Evolutionary conservation across 305 asterid species (phyloP).

Genomic region (Fraxinus floribunda): DNA sequence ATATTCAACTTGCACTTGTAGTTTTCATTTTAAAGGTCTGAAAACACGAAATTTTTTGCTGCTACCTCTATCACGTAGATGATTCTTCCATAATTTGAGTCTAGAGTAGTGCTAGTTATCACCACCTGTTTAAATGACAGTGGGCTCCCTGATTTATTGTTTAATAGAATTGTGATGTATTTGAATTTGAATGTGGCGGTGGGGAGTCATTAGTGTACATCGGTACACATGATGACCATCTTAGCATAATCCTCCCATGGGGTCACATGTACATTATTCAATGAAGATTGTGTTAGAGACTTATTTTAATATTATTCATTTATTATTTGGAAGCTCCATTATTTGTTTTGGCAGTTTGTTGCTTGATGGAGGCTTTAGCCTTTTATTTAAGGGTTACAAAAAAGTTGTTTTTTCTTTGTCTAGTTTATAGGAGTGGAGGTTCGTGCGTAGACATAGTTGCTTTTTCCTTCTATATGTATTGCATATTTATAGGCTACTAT

Average conservation of each 20-base stretch:
- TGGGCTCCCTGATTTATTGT: neutral
- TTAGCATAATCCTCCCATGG: neutral
- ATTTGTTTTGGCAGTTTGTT: too few relatives aligned
- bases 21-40: neutral
- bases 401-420: too few relatives aligned
- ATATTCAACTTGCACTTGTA: neutral
- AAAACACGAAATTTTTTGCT: neutral
- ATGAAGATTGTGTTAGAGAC: too few relatives aligned
- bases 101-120: neutral
- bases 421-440: too few relatives aligned
- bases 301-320: too few relatives aligned
- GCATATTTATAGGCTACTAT: too few relatives aligned
- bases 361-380: too few relatives aligned
- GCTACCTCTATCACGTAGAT: neutral
- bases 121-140: neutral
- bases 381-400: too few relatives aligned
- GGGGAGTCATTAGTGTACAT: neutral
- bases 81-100: neutral
- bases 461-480: too few relatives aligned
- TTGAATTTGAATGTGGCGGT: neutral
- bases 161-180: neutral
- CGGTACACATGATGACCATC: neutral
- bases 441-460: too few relatives aligned
- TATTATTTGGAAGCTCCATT: too few relatives aligned
- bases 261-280: neutral